Evolutionary conservation across 108 stramenopile species (phyloP), one percentile per base, ranked within the genome.

Genomic region (Mediolabrus comicus): DNA sequence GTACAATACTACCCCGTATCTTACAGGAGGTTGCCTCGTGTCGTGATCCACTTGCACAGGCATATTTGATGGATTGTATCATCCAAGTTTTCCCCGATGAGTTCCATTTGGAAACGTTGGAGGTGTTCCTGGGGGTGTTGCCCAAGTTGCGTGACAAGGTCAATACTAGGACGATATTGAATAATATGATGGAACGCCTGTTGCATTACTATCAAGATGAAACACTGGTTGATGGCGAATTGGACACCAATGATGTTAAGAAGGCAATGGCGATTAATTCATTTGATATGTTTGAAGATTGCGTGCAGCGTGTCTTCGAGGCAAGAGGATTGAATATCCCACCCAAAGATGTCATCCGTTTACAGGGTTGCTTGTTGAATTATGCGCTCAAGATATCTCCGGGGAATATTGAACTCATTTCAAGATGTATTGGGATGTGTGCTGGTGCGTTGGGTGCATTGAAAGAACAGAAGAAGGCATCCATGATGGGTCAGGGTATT

Each of bases 61-160:
- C 96, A 12, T 99, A 98, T 71, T 75, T 99, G 52, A 91, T 99
- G 82, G 99, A 99, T 81, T 98, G 97, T 71, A 87, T 99, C 69
- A 90, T 97, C 22, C 97, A 99, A 83, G 97, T 95, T 10, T 99
- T 99, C 60, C 98, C 98, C 4, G 96, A 96, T 72, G 95, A 97
- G 64, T 99, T 95, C 79, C 98, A 98, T 71, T 84, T 98, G 58
- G 95, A 92, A 46, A 98, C 99, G 6, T 83, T 99, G 75, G 93
- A 90, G 35, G 77, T 86, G 46, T 88, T 98, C 28, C 69, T 99
- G 69, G 82, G 78, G 7, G 91, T 92, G 14, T 95, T 92, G 69
- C 89, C 94, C 25, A 83, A 79, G 58, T 77, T 98, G 52, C 87
- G 93, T 39, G 97, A 98, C 79, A 98, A 97, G 87, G 98, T 98